These are phyloP conservation scores for Aspergillus awamori DNA, from an alignment of 2,329 filamentous ascomycete species.

Conservation along the genomic window DNA sequence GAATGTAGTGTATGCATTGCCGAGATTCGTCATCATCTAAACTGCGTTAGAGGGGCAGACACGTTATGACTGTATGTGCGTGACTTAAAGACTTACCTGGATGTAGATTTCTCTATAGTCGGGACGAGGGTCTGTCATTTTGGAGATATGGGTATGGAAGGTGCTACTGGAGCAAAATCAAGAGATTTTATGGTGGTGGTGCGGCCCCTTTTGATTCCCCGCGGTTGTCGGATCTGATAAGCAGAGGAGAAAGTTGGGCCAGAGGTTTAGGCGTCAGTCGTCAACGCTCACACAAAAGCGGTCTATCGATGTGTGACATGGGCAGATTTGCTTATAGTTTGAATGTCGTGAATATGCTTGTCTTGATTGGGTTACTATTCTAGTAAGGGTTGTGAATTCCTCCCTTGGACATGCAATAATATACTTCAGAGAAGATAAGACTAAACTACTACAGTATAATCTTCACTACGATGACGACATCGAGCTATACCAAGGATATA, in stretches of 20 bases:
- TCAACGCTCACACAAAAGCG: not conserved
- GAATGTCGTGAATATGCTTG: not conserved
- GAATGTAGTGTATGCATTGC: constrained; percentile 45
- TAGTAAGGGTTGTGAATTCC: too few relatives aligned
- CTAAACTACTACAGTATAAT: too few relatives aligned
- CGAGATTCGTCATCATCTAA: constrained; percentile 47
- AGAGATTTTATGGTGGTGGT: not conserved
- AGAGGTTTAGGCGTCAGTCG: not conserved
- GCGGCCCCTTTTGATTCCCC: constrained; percentile 2
- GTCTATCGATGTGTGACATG: not conserved
- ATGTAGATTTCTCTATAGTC: constrained; percentile 27
- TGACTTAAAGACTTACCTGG: constrained; percentile 20
- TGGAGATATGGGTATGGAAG: not conserved
- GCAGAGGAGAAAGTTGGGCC: constrained; percentile 4
- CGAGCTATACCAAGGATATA: too few relatives aligned
- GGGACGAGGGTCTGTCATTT: not conserved
- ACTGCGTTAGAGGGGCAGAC: not conserved
- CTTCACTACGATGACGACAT: too few relatives aligned
- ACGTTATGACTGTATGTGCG: not conserved
- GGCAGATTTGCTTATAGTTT: not conserved
- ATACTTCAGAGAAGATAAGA: not conserved
- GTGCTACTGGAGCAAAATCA: not conserved
- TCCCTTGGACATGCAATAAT: not conserved
- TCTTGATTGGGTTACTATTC: too few relatives aligned
- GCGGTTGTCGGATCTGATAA: constrained; percentile 15